These are phyloP conservation scores for Terana coerulea DNA, from an alignment of 768 basidiomycete genomes.

Conservation along the genomic window DNA sequence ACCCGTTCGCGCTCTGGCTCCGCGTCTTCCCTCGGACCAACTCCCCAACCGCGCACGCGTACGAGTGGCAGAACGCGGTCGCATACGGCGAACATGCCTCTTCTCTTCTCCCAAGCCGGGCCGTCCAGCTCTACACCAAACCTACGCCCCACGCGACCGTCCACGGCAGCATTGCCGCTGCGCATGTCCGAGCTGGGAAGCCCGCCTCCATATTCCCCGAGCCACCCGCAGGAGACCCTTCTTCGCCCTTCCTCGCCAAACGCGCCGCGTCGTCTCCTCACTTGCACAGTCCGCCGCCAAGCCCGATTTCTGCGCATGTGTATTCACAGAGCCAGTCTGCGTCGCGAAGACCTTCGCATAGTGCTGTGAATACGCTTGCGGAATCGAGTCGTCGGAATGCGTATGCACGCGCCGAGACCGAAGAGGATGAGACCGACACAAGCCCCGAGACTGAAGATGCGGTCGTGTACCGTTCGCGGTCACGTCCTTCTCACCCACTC, in stretches of 20 bases:
- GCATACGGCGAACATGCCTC: no score
- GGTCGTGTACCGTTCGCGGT: slow-evolving; percentile 8
- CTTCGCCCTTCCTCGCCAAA: slow-evolving; percentile 7
- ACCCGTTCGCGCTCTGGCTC: no score
- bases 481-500: not conserved
- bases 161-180: not conserved
- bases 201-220: slow-evolving; percentile 16
- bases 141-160: not conserved
- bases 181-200: no score
- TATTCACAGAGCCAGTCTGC: slow-evolving; percentile 1
- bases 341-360: slow-evolving; percentile 7
- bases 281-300: slow-evolving; percentile 9
- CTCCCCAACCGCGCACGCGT: no score
- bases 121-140: no score
- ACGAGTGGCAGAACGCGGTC: no score
- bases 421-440: slow-evolving; percentile 8
- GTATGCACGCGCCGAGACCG: slow-evolving; percentile 4
- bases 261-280: slow-evolving; percentile 15
- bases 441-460: slow-evolving; percentile 11
- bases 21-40: no score
- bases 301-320: not conserved
- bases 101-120: no score
- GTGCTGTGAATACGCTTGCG: not conserved
- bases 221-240: slow-evolving; percentile 5
- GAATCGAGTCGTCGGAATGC: not conserved